These are phyloP conservation scores for Neonectria ditissima DNA, from an alignment of 2,329 filamentous ascomycete genomes.

Conservation along the genomic window DNA sequence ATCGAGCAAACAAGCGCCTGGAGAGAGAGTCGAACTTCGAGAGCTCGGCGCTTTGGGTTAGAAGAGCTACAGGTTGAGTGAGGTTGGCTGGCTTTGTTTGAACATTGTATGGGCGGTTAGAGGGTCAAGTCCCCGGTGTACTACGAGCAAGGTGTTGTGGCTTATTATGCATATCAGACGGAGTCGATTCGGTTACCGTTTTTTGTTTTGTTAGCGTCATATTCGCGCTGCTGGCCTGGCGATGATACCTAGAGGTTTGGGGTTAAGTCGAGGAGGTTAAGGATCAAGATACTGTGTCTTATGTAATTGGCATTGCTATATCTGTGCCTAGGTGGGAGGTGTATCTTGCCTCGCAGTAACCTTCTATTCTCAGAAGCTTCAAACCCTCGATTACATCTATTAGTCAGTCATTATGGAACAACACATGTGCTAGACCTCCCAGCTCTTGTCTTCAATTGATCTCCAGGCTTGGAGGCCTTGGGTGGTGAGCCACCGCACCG, in stretches of 20 bases:
- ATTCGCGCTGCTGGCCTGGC: slow-evolving; percentile 29
- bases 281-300: slow-evolving; percentile 21
- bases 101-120: slow-evolving; percentile 22
- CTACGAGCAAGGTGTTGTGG: slow-evolving; percentile 40
- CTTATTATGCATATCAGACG: slow-evolving; percentile 39
- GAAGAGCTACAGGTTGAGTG: slow-evolving; percentile 74
- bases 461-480: slow-evolving; percentile 17
- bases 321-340: neutral
- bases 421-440: neutral
- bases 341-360: neutral
- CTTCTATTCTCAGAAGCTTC: neutral
- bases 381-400: neutral
- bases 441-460: slow-evolving; percentile 9
- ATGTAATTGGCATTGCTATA: neutral
- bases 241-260: slow-evolving; percentile 29
- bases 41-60: slow-evolving; percentile 80
- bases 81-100: neutral
- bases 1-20: slow-evolving; percentile 79
- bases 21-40: slow-evolving; percentile 75
- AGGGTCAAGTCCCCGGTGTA: slow-evolving; percentile 15
- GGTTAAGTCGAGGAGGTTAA: slow-evolving; percentile 22
- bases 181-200: slow-evolving; percentile 32
- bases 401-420: neutral
- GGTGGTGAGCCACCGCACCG: slow-evolving; percentile 32
- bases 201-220: slow-evolving; percentile 29